Evolutionary conservation across 129 eudicot species (phyloP).

Genomic region (Silybum marianum): DNA sequence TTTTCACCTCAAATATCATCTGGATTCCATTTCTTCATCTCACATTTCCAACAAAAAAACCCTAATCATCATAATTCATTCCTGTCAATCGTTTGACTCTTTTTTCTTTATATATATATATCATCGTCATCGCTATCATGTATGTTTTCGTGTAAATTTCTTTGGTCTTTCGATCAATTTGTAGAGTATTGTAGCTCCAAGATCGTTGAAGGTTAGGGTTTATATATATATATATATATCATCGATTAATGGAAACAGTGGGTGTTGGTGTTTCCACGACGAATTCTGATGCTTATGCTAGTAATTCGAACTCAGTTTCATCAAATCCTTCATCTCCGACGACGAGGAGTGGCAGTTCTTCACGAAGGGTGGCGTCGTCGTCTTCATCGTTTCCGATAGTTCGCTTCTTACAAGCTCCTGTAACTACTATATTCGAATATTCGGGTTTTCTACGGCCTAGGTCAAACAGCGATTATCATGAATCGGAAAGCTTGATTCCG

Average conservation of each 20-base stretch:
- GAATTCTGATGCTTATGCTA: conserved; percentile 32
- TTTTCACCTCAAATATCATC: background rate
- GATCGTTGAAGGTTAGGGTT: conserved; percentile 20
- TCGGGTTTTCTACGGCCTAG: conserved; percentile 50
- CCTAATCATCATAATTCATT: conserved; percentile 16
- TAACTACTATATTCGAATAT: conserved; percentile 58
- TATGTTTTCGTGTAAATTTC: background rate
- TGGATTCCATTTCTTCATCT: background rate
- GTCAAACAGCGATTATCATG: conserved; percentile 34
- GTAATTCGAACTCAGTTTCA: conserved; percentile 5
- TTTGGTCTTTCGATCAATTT: conserved; percentile 1
- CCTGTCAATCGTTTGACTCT: conserved; percentile 21
- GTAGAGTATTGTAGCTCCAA: background rate
- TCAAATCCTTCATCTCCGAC: conserved; percentile 19
- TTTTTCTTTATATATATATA: background rate
- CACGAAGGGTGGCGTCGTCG: background rate
- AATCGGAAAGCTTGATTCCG: conserved; percentile 37
- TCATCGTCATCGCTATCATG: background rate
- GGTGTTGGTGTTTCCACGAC: conserved; percentile 23
- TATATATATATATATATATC: background rate
- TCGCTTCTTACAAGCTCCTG: conserved; percentile 62
- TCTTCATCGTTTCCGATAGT: conserved; percentile 36
- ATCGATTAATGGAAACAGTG: conserved; percentile 28
- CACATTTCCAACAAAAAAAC: background rate
- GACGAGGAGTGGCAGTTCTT: background rate